Percentiles rank a stretch among this genome's conserved stretches.
Evolutionary conservation across 1,139 yeast species (phyloP).

Genomic region (Nakaseomyces sp.): DNA sequence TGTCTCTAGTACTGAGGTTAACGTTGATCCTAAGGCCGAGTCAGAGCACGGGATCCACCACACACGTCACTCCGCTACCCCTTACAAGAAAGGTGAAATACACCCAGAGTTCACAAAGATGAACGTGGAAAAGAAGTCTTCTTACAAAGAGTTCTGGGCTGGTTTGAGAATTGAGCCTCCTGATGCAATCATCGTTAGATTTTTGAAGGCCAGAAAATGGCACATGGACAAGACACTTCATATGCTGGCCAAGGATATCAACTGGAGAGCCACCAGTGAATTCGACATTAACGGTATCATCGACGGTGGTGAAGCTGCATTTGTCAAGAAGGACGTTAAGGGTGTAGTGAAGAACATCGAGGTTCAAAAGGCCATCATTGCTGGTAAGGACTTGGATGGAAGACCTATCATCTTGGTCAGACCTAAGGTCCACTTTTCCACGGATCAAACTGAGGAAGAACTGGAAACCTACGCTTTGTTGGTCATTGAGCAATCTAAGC

Average conservation of each 20-base stretch:
- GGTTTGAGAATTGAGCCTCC: slow-evolving; percentile 58
- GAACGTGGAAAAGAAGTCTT: slow-evolving; percentile 39
- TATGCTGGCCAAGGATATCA: slow-evolving; percentile 56
- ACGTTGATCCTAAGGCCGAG: not conserved
- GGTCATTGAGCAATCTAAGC: slow-evolving; percentile 59
- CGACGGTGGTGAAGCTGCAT: slow-evolving; percentile 49
- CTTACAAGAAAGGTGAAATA: slow-evolving; percentile 17
- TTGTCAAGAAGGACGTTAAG: slow-evolving; percentile 23
- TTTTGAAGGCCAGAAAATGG: slow-evolving; percentile 67
- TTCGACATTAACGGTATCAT: slow-evolving; percentile 49
- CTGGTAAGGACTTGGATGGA: slow-evolving; percentile 54
- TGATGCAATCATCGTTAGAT: slow-evolving; percentile 57
- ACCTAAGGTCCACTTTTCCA: slow-evolving; percentile 61
- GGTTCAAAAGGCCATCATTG: slow-evolving; percentile 50
- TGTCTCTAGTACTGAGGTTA: not conserved
- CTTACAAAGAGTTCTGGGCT: slow-evolving; percentile 43
- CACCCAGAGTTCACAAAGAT: slow-evolving; percentile 35
- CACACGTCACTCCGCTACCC: not conserved
- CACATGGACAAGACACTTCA: slow-evolving; percentile 48
- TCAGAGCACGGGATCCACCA: slow-evolving; percentile 2
- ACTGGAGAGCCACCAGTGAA: slow-evolving; percentile 52
- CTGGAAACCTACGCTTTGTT: slow-evolving; percentile 56
- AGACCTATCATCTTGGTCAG: slow-evolving; percentile 64
- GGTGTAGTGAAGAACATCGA: slow-evolving; percentile 34
- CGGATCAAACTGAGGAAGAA: slow-evolving; percentile 57